Percentiles rank a stretch among this genome's conserved stretches.
phyloP scores from a whole-genome alignment of 192 early-diverging fungal genomes.

The Backusella sp. region DNA sequence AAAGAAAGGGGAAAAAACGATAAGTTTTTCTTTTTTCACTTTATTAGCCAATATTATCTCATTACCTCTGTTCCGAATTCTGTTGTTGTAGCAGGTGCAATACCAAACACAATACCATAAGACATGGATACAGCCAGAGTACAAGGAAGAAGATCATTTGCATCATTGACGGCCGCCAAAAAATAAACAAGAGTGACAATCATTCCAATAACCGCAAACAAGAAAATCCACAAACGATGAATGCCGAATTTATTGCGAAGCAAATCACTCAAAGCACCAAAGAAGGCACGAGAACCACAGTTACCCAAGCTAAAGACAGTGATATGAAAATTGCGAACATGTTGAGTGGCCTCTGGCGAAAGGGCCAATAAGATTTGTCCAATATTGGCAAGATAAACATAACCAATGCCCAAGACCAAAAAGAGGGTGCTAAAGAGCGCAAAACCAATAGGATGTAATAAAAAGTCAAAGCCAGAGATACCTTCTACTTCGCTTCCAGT shows the following conservation, averaged over 20 bases:
- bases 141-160: constrained; percentile 18
- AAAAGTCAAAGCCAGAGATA: constrained; percentile 20
- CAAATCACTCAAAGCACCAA: constrained; percentile 28
- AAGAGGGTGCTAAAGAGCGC: constrained; percentile 25
- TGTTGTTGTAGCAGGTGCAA: constrained; percentile 30
- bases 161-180: constrained; percentile 6
- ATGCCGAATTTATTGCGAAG: constrained; percentile 22
- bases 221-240: constrained; percentile 36
- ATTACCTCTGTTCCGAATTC: constrained; percentile 34
- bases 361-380: constrained; percentile 20
- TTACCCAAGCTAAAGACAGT: constrained; percentile 29
- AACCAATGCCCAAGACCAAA: constrained; percentile 24
- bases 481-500: neutral
- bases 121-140: constrained; percentile 23
- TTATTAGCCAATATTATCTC: too few relatives aligned
- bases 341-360: constrained; percentile 12
- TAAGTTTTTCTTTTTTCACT: neutral
- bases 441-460: constrained; percentile 24
- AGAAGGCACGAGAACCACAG: constrained; percentile 28
- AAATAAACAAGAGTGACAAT: constrained; percentile 11
- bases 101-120: constrained; percentile 33
- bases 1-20: neutral
- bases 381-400: constrained; percentile 30
- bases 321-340: constrained; percentile 23
- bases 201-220: constrained; percentile 13